These are phyloP conservation scores for Circinella minor DNA, from an alignment of 371 early-diverging fungal genomes.

Conservation along the genomic window DNA sequence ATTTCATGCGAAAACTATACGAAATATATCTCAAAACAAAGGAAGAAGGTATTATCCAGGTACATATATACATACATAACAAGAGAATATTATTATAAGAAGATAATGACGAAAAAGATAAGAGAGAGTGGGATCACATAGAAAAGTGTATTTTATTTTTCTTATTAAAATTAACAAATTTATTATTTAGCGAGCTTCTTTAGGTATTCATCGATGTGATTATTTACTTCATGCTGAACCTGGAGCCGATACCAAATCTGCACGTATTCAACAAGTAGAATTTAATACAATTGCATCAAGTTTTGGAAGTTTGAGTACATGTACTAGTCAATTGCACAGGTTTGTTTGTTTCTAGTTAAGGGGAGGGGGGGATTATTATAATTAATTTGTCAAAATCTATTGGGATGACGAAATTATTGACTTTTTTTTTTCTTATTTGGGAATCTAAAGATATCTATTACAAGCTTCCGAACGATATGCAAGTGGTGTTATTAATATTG, in stretches of 20 bases:
- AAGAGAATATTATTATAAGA: no score
- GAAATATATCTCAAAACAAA: constrained; percentile 74
- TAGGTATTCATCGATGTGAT: constrained; percentile 93
- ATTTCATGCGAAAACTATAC: constrained; percentile 80
- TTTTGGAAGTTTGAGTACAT: constrained; percentile 84
- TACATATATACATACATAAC: constrained; percentile 20
- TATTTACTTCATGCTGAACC: constrained; percentile 82
- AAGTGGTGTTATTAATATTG: constrained; percentile 41
- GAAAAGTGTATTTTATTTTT: background rate
- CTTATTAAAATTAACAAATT: background rate
- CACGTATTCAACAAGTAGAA: constrained; percentile 90
- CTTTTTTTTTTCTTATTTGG: background rate
- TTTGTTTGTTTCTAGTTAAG: constrained; percentile 28
- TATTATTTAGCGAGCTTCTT: constrained; percentile 56
- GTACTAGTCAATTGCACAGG: constrained; percentile 82
- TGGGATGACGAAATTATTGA: background rate
- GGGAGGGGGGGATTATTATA: no score
- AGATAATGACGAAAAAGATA: constrained; percentile 11
- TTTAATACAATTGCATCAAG: constrained; percentile 95
- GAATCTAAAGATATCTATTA: constrained; percentile 56
- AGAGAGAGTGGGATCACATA: background rate
- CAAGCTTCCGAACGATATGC: constrained; percentile 59
- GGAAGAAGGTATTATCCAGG: constrained; percentile 68
- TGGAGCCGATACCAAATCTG: constrained; percentile 39
- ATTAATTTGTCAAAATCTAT: no score